Percentiles rank a stretch among this genome's conserved stretches.
Conservation (phyloP, 2,329 filamentous ascomycete species). For the Simplicillium aogashimaense region DNA sequence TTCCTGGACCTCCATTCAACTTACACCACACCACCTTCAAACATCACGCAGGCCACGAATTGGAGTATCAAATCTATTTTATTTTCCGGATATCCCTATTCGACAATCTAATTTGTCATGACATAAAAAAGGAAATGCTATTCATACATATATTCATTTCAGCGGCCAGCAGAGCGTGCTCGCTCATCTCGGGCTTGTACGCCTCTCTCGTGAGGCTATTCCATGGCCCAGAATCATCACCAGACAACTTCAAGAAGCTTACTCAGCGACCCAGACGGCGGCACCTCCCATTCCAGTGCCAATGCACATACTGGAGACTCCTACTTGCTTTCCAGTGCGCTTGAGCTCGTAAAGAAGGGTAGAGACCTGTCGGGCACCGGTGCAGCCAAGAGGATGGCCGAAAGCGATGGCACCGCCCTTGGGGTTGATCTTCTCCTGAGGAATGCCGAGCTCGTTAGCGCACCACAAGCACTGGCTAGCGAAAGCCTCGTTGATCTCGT, state of each 20-base stretch:
- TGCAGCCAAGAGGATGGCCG: constrained; percentile 90
- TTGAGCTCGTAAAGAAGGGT: constrained; percentile 85
- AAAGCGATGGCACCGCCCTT: constrained; percentile 96
- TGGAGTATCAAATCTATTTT: background rate
- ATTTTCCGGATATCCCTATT: no score
- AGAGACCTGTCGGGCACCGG: constrained; percentile 85
- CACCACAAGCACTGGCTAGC: constrained; percentile 93
- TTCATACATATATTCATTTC: background rate
- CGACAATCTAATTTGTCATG: background rate
- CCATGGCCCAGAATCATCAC: background rate
- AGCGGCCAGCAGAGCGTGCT: background rate
- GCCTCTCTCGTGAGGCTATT: no score
- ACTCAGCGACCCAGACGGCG: constrained; percentile 91
- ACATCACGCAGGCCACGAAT: no score
- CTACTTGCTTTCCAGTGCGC: constrained; percentile 74
- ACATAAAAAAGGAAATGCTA: background rate
- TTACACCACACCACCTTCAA: no score
- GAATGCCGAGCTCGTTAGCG: constrained; percentile 75
- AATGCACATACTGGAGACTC: constrained; percentile 91
- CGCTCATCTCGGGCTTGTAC: background rate
- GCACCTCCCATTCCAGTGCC: constrained; percentile 98
- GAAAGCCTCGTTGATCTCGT: constrained; percentile 99
- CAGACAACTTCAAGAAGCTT: constrained; percentile 18
- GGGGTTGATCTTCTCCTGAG: constrained; percentile 84
- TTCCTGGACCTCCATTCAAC: no score